These are phyloP conservation scores for Cylindricascospora bacillispora DNA, from an alignment of 1,139 yeast species.

Conservation along the genomic window DNA sequence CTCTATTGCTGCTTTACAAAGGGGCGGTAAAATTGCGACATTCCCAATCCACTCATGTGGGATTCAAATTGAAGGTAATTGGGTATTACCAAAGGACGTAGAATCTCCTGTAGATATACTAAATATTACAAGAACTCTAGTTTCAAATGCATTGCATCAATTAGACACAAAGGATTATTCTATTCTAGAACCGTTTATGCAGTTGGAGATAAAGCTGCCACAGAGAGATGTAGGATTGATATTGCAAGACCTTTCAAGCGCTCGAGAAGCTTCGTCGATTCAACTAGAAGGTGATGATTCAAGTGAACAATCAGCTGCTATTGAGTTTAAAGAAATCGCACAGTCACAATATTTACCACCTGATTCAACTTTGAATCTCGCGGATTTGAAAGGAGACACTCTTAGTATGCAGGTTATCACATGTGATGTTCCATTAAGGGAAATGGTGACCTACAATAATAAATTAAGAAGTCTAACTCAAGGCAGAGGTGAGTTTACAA, in stretches of 20 bases:
- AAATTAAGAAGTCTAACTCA: constrained; percentile 73
- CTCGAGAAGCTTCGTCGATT: constrained; percentile 54
- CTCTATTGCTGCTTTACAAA: constrained; percentile 56
- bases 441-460: constrained; percentile 81
- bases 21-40: constrained; percentile 54
- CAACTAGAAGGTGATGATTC: constrained; percentile 45
- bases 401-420: constrained; percentile 38
- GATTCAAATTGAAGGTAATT: constrained; percentile 16
- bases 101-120: constrained; percentile 16
- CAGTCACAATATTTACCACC: constrained; percentile 45
- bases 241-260: constrained; percentile 65
- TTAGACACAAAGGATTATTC: constrained; percentile 28
- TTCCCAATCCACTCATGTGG: constrained; percentile 23
- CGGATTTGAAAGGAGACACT: constrained; percentile 16
- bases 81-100: constrained; percentile 20
- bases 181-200: constrained; percentile 80
- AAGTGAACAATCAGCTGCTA: constrained; percentile 19
- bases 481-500: constrained; percentile 76
- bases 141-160: constrained; percentile 6
- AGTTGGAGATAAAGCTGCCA: constrained; percentile 51
- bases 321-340: constrained; percentile 40
- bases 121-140: constrained; percentile 12
- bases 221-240: constrained; percentile 74
- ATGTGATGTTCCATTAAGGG: constrained; percentile 76
- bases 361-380: constrained; percentile 33